Evolutionary conservation across 2,329 filamentous ascomycete species (phyloP).

Genomic region (Apiospora kogelbergensis): DNA sequence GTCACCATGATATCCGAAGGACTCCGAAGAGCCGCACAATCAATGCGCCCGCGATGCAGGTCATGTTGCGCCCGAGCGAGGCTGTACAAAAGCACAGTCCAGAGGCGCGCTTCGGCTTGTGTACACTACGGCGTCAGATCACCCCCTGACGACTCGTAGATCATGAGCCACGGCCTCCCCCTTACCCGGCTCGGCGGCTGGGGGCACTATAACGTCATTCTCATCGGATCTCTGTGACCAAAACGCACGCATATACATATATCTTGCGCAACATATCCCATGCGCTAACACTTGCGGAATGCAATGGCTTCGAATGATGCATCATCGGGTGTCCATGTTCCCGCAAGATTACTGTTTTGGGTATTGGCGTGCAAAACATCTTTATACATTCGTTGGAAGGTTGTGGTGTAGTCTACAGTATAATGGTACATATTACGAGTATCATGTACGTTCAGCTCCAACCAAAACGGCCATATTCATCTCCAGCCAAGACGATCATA

Average conservation of each 20-base stretch:
- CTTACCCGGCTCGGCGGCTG: neutral
- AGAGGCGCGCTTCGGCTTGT: neutral
- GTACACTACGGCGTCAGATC: neutral
- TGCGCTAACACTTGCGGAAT: neutral
- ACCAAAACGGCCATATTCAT: too few species aligned
- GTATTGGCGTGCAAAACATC: neutral
- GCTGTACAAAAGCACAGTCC: neutral
- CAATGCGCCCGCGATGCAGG: neutral
- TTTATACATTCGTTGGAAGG: neutral
- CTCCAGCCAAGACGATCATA: neutral
- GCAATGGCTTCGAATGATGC: neutral
- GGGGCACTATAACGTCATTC: neutral
- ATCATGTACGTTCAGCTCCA: neutral
- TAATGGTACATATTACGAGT: neutral
- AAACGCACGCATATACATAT: neutral
- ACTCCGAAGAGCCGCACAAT: neutral
- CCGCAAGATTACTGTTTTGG: neutral
- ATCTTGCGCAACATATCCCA: neutral
- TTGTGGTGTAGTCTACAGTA: neutral
- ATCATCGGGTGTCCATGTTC: neutral
- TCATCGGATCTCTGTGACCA: neutral
- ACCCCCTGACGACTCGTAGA: neutral
- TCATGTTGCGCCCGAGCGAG: neutral
- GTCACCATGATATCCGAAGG: neutral
- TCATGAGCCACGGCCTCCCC: neutral